Evolutionary conservation across 108 stramenopile genomes (phyloP).

Genomic region (Pinguiococcus pyrenoidosus): DNA sequence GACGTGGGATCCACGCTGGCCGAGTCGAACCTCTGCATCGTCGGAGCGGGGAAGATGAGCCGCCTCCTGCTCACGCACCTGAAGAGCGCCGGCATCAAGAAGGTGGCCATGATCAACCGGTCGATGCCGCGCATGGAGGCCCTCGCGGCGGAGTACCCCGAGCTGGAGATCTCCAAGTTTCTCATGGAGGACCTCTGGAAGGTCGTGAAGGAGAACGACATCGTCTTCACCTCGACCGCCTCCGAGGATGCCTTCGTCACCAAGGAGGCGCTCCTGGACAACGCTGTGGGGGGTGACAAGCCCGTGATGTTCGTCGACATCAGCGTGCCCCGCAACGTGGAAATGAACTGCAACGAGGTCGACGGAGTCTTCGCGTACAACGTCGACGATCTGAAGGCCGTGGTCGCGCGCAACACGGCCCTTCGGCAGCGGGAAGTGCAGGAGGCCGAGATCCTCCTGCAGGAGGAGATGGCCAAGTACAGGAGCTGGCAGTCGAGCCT

Average conservation of each 20-base stretch:
- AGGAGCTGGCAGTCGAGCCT: slow-evolving; percentile 80
- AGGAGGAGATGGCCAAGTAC: slow-evolving; percentile 68
- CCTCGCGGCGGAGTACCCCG: slow-evolving; percentile 27
- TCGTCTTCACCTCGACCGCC: slow-evolving; percentile 87
- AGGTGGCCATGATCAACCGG: slow-evolving; percentile 88
- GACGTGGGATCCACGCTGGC: slow-evolving; percentile 76
- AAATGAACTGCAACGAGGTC: slow-evolving; percentile 36
- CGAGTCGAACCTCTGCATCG: slow-evolving; percentile 73
- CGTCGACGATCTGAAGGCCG: slow-evolving; percentile 94
- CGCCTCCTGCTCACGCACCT: slow-evolving; percentile 85
- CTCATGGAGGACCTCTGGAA: slow-evolving; percentile 56
- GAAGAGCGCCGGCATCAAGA: slow-evolving; percentile 74
- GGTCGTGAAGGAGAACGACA: slow-evolving; percentile 69
- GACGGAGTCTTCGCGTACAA: slow-evolving; percentile 73
- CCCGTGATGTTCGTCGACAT: slow-evolving; percentile 92
- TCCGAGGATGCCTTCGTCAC: slow-evolving; percentile 65
- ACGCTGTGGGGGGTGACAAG: slow-evolving; percentile 55
- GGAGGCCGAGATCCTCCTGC: slow-evolving; percentile 78
- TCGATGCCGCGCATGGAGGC: slow-evolving; percentile 24
- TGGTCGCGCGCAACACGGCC: slow-evolving; percentile 90
- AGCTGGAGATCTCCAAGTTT: slow-evolving; percentile 20
- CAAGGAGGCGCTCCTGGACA: slow-evolving; percentile 54
- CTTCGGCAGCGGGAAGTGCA: slow-evolving; percentile 93
- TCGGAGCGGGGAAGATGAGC: slow-evolving; percentile 97
- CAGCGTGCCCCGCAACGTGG: slow-evolving; percentile 93